Percentiles rank a stretch among this genome's conserved stretches.
Evolutionary conservation across 2,329 filamentous ascomycete species (phyloP).

Genomic region (Hypoxylon sp.): DNA sequence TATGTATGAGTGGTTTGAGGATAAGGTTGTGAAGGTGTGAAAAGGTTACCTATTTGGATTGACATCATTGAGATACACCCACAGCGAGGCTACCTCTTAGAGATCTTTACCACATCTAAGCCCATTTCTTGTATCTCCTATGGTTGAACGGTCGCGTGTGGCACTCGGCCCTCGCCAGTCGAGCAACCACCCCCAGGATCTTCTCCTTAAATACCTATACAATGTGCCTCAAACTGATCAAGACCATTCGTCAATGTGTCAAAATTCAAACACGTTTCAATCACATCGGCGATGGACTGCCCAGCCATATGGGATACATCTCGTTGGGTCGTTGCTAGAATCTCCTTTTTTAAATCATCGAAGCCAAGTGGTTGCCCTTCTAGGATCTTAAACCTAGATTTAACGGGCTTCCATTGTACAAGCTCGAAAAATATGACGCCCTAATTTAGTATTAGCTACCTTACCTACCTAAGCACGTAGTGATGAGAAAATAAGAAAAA

Average conservation of each 20-base stretch:
- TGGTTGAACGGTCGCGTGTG: too few species aligned
- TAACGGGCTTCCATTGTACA: too few species aligned
- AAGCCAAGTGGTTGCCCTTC: neutral
- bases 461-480: too few species aligned
- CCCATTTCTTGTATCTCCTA: too few species aligned
- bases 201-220: neutral
- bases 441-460: too few species aligned
- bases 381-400: neutral
- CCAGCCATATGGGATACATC: neutral
- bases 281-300: neutral
- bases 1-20: constrained; percentile 37
- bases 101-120: too few species aligned
- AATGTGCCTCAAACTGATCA: neutral
- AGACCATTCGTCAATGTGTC: neutral
- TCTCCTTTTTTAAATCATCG: neutral
- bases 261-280: neutral
- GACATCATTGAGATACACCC: too few species aligned
- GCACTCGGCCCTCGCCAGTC: neutral
- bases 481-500: too few species aligned
- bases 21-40: constrained; percentile 30
- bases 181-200: neutral
- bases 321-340: neutral
- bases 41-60: neutral
- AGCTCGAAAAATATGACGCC: too few species aligned
- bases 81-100: too few species aligned